Base-by-base conservation (phyloP, 2,329 filamentous ascomycete species). In the Mollisiaceae sp. region DNA sequence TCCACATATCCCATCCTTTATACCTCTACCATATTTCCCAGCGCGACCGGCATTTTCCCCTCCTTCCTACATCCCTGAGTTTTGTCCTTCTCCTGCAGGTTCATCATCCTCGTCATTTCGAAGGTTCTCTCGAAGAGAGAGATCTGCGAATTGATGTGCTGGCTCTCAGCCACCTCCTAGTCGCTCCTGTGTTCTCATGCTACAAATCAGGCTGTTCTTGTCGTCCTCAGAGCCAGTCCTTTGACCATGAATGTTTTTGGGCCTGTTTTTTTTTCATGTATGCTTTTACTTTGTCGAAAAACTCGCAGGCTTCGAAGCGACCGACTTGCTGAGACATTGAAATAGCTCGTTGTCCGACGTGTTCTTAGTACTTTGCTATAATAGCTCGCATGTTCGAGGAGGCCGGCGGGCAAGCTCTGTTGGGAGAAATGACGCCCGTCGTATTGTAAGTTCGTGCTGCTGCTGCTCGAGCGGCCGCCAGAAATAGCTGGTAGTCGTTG, bases 181-280 rank as follows among this genome's bases (percentile, higher is more conserved):
- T 22, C 45, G n/a, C 45, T 50, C 45, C 9, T 22, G 43, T 20
- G n/a, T 9, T 18, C 8, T 45, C 14, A 45, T 20, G 18, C 43
- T 45, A 8, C 45, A 4, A 4, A 4, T 45, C 43, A 20, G 11
- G 18, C 43, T 45, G 12, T n/a, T 50, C 45, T 50, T 50, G 8
- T 50, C 45, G 12, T 50, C 45, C n/a, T 12, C 4, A n/a, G n/a
- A 50, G n/a, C 45, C n/a, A 8, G 50, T 35, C 14, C 50, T 54
- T n/a, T 32, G 50, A 32, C 22, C 32, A 15, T 32, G 2, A 15
- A 41, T 5, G 41, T 38, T 65, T 20, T 39, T 39, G 0, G 45
- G 20, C 20, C 55, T 11, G 11, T n/a, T 27, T 8, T 62, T 62
- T 66, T 55, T 65, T 69, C 18, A 68, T 60, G 39, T 70, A 70